Evolutionary conservation across 176 grass and related monocot species (phyloP).

Genomic region (Carex kokanica): DNA sequence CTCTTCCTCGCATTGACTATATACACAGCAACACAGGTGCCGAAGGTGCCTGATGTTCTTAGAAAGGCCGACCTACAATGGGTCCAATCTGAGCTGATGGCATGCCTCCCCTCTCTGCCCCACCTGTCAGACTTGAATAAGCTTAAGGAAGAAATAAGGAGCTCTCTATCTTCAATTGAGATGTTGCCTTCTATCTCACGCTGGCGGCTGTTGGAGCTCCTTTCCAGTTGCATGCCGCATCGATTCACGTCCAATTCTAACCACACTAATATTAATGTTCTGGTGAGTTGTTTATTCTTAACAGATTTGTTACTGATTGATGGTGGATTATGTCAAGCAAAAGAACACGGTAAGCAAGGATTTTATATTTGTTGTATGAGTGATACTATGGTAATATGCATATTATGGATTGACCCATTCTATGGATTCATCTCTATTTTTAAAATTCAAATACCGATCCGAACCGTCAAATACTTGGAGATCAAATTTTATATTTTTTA

Average conservation of each 20-base stretch:
- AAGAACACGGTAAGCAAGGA: neutral
- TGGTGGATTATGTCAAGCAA: neutral
- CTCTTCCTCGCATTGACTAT: slow-evolving; percentile 83
- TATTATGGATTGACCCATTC: no score
- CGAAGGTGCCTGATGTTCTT: slow-evolving; percentile 55
- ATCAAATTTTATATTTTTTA: no score
- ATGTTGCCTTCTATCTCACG: slow-evolving; percentile 47
- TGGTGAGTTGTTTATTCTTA: slow-evolving; percentile 44
- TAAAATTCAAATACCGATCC: no score
- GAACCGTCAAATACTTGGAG: no score
- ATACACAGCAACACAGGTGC: slow-evolving; percentile 82
- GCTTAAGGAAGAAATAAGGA: slow-evolving; percentile 62
- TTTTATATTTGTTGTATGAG: neutral
- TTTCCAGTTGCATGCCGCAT: slow-evolving; percentile 59
- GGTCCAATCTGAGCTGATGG: slow-evolving; percentile 60
- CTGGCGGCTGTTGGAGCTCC: slow-evolving; percentile 69
- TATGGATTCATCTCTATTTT: no score
- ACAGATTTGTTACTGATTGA: neutral
- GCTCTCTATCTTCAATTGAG: slow-evolving; percentile 59
- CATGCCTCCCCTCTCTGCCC: slow-evolving; percentile 69
- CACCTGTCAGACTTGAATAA: slow-evolving; percentile 68
- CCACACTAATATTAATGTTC: slow-evolving; percentile 44
- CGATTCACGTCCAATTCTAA: slow-evolving; percentile 51
- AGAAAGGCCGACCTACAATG: slow-evolving; percentile 68
- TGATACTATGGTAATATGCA: no score